Percentiles rank a stretch among this genome's conserved stretches.
These are phyloP conservation scores for Cymodocea nodosa DNA, from an alignment of 116 monocot species.

Conservation along the genomic window DNA sequence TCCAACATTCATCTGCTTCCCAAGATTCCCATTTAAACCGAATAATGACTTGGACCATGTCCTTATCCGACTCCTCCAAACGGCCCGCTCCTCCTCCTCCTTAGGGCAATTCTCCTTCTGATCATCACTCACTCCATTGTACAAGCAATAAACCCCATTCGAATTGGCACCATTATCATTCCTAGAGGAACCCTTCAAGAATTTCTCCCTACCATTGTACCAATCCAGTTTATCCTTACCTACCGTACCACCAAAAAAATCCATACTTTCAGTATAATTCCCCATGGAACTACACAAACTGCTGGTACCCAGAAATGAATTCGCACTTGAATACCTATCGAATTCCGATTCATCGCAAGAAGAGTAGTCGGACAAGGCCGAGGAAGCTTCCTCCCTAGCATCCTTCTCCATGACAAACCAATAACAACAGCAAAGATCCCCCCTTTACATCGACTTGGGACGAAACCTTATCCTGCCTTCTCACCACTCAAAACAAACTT, in stretches of 20 bases:
- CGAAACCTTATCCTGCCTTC: not conserved
- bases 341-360: constrained; percentile 76
- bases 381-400: constrained; percentile 6
- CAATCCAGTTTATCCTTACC: constrained; percentile 1
- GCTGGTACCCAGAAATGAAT: constrained; percentile 54
- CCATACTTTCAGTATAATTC: constrained; percentile 24
- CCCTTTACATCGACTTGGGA: not conserved
- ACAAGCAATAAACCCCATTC: constrained; percentile 2
- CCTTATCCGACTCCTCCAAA: constrained; percentile 3
- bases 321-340: constrained; percentile 79
- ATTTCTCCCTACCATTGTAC: not conserved
- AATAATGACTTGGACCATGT: constrained; percentile 3
- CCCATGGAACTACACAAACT: constrained; percentile 51
- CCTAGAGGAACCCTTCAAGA: not conserved
- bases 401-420: constrained; percentile 2
- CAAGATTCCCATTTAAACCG: not conserved
- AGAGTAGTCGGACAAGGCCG: constrained; percentile 34
- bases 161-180: not conserved
- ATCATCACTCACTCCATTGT: not conserved
- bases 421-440: not conserved
- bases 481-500: not conserved
- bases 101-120: not conserved
- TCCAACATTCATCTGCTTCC: not conserved
- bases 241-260: constrained; percentile 8
- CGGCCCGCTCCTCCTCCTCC: not conserved